Conservation (phyloP, 2,329 filamentous ascomycete species). For the Penicillium sp. region DNA sequence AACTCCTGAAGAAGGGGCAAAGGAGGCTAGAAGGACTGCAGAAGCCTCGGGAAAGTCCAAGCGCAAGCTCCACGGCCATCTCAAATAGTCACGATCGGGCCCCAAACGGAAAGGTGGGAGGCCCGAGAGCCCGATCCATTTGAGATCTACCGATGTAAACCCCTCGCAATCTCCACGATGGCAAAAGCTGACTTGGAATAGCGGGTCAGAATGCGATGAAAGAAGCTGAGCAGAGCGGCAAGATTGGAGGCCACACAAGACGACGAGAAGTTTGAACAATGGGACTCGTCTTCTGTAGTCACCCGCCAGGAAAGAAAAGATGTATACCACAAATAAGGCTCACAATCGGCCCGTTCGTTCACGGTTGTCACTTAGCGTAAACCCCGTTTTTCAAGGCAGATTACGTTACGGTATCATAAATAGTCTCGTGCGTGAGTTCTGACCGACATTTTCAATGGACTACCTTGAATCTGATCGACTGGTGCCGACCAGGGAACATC, state of each 20-base stretch:
- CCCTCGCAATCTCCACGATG: conserved; percentile 19
- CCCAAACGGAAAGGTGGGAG: conserved; percentile 13
- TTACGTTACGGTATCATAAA: not conserved
- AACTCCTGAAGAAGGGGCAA: not conserved
- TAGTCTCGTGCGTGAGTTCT: conserved; percentile 1
- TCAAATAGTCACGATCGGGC: not conserved
- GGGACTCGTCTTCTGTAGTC: not conserved
- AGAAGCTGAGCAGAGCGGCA: not conserved
- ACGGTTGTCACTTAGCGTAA: not conserved
- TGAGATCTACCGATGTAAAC: conserved; percentile 20
- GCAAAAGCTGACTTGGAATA: not conserved
- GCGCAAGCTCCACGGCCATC: conserved; percentile 17
- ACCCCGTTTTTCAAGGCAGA: not conserved
- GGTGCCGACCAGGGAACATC: conserved; percentile 2
- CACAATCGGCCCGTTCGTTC: not conserved
- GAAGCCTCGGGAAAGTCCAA: conserved; percentile 18
- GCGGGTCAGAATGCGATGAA: not conserved
- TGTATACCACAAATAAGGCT: not conserved
- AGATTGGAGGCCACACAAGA: not conserved
- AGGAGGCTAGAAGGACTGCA: conserved; percentile 2
- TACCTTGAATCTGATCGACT: not conserved
- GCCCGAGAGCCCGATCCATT: conserved; percentile 22
- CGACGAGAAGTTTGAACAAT: not conserved
- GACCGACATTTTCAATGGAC: conserved; percentile 3
- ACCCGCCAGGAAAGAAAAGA: not conserved